A percentile compares a stretch with the other conserved stretches of the same genome.
These are phyloP conservation scores for Saccharomycopsis microspora DNA, from an alignment of 805 yeast genomes.

Conservation along the genomic window DNA sequence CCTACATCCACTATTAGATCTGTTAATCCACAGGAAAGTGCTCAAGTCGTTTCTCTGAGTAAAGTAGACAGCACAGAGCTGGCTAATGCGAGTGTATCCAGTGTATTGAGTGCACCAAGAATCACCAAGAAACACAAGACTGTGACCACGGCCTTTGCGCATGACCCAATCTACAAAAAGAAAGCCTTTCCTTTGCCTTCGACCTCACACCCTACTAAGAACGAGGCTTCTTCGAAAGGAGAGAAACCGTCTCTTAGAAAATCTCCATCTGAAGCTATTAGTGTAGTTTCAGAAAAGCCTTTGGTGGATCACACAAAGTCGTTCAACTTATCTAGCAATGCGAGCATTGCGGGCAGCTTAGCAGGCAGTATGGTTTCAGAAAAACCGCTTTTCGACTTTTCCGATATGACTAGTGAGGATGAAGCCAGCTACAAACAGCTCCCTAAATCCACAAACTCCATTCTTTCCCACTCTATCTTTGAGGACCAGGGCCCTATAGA, in stretches of 20 bases:
- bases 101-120: constrained; percentile 3
- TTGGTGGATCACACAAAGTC: neutral
- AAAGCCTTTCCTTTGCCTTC: neutral
- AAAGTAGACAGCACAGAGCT: neutral
- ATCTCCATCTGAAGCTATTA: neutral
- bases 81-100: neutral
- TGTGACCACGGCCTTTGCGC: constrained; percentile 7
- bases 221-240: neutral
- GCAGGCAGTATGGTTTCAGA: constrained; percentile 12
- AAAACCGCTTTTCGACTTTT: constrained; percentile 8
- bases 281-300: constrained; percentile 10
- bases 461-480: constrained; percentile 3
- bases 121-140: neutral
- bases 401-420: constrained; percentile 3
- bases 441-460: constrained; percentile 6
- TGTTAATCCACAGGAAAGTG: too few species aligned
- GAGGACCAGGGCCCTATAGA: neutral
- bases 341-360: constrained; percentile 7
- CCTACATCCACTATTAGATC: too few species aligned
- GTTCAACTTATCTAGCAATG: neutral
- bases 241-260: neutral
- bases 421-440: constrained; percentile 1
- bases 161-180: constrained; percentile 3
- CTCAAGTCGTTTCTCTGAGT: neutral
- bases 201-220: neutral